Evolutionary conservation across 306 rosid species (phyloP).

Genomic region (Castanea crenata): DNA sequence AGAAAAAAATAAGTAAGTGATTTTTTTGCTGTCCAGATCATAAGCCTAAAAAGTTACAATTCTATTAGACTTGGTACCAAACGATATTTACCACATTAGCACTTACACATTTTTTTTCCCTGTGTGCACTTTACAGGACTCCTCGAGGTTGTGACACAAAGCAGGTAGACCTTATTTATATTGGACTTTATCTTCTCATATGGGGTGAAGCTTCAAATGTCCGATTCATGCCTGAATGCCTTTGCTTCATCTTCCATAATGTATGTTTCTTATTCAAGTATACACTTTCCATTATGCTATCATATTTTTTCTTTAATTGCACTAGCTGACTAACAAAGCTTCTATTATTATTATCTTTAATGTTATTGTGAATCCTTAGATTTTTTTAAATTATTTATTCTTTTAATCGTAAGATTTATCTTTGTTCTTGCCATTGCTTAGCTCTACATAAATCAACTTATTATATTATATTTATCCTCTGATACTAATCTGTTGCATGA

Average conservation of each 20-base stretch:
- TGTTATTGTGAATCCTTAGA: background rate
- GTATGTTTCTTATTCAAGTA: slow-evolving; percentile 44
- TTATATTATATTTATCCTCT: background rate
- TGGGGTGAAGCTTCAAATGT: slow-evolving; percentile 99
- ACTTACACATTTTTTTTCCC: slow-evolving; percentile 20
- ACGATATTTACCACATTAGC: slow-evolving; percentile 19
- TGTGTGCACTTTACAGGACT: slow-evolving; percentile 39
- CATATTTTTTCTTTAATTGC: background rate
- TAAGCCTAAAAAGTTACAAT: slow-evolving; percentile 7
- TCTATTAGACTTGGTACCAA: slow-evolving; percentile 14
- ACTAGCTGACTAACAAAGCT: background rate
- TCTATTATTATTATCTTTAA: background rate
- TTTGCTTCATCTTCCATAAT: slow-evolving; percentile 92
- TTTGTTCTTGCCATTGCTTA: background rate
- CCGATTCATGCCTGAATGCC: slow-evolving; percentile 99
- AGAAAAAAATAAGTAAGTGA: slow-evolving; percentile 56
- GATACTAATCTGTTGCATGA: no score
- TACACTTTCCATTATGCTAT: background rate
- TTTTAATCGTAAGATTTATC: background rate
- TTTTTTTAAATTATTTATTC: background rate
- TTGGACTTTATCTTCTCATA: slow-evolving; percentile 90
- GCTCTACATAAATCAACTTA: background rate
- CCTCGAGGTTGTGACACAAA: slow-evolving; percentile 39
- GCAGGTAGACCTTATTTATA: slow-evolving; percentile 71
- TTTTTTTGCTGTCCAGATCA: slow-evolving; percentile 21